Evolutionary conservation across 2,329 filamentous ascomycete genomes (phyloP).

Genomic region (Cordyceps cicadae): DNA sequence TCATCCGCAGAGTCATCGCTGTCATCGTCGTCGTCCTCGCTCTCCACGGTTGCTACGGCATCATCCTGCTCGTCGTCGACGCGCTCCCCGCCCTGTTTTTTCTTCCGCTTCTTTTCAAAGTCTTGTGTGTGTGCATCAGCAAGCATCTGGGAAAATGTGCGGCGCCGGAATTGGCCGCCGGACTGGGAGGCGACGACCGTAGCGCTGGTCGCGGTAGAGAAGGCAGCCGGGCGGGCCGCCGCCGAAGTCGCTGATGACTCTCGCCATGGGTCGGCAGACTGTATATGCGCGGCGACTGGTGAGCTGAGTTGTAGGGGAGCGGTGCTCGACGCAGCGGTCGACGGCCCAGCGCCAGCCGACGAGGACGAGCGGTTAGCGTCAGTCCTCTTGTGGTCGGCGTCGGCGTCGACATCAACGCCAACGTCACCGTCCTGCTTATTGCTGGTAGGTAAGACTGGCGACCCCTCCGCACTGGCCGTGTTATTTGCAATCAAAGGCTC

Average conservation of each 20-base stretch:
- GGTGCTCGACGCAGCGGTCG: not conserved
- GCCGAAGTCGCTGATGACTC: not conserved
- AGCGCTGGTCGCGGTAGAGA: conserved; percentile 14
- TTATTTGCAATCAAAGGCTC: conserved; percentile 37
- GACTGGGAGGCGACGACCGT: conserved; percentile 17
- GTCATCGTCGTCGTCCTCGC: conserved; percentile 28
- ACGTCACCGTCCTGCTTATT: conserved; percentile 12
- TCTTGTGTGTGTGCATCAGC: conserved; percentile 82
- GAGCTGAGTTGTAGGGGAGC: not conserved
- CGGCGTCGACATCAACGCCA: not conserved
- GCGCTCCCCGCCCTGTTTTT: not conserved
- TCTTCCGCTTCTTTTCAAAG: conserved; percentile 68
- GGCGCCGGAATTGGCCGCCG: conserved; percentile 21
- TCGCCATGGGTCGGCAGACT: not conserved
- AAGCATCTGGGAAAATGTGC: conserved; percentile 54
- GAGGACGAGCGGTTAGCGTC: not conserved
- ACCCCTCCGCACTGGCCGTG: conserved; percentile 30
- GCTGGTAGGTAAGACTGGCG: conserved; percentile 16
- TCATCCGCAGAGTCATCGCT: conserved; percentile 22
- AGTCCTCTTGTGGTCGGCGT: not conserved
- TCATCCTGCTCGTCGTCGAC: not conserved
- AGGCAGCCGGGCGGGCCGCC: not conserved
- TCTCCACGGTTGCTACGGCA: conserved; percentile 16
- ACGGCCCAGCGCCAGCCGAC: not conserved
- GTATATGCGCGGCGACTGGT: not conserved